Evolutionary conservation across 2,329 filamentous ascomycete species (phyloP), one percentile per base, ranked within the genome.

Genomic region (Cladorrhinum sp.): DNA sequence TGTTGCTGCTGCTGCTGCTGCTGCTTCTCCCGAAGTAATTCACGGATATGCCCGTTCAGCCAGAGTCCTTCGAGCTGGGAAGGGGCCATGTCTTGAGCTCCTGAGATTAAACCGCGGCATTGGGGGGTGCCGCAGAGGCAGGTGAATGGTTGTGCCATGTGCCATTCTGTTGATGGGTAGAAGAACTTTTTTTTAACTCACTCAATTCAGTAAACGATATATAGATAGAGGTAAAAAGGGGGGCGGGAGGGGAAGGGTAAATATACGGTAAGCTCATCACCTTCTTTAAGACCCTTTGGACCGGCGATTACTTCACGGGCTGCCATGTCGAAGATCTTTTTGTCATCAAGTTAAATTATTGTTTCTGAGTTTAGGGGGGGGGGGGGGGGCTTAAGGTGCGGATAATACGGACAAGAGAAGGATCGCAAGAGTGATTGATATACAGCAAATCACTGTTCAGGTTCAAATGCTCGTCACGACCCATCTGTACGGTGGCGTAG

Each of bases 81-180:
- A 12, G 72, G 65, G 4, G 75, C 68, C 82, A 90, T 87, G 68
- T 85, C 79, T 67, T 77, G 80, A 12, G 88, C 88, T 16, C 88
- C 88, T 49, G 75, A 73, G 64, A 91, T 89, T 64, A 73, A 78
- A 16, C 87, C 86, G 56, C 80, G 79, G 74, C 88, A 91, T 20
- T 76, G 75, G 0, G 76, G 66, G 3, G 78, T 78, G 63, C 79
- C 78, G 71, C 88, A 91, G 61, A 82, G 76, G 71, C 88, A 91
- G 62, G 82, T 75, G 70, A 91, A 91, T 3, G 86, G 81, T 76
- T 91, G 88, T 29, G 85, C 84, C 88, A 91, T 90, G 68, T 79
- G 69, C 87, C 87, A 91, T 74, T 91, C 88, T 1, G 87, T 90
- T 57, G 85, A 89, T 3, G 88, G 87, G 68, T 91, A 91, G 75